These are phyloP conservation scores for Trichoderma breve DNA, from an alignment of 2,329 filamentous ascomycete species.

Conservation along the genomic window DNA sequence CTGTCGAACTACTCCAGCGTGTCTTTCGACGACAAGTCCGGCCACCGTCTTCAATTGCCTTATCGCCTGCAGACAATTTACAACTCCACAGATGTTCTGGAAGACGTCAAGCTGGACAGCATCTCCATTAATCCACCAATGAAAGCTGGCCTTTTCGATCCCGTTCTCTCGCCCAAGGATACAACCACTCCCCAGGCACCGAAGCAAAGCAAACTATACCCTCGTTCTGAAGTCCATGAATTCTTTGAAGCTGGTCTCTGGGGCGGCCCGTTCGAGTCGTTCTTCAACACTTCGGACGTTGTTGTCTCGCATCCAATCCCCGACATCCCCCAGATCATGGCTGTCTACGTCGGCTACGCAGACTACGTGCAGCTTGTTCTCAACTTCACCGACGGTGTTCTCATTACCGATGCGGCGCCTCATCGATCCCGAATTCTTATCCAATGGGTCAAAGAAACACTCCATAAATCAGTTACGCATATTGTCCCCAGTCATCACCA, in stretches of 20 bases:
- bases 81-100: neutral
- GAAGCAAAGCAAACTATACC: neutral
- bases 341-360: constrained; percentile 5
- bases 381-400: neutral
- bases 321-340: neutral
- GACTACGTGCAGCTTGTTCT: constrained; percentile 6
- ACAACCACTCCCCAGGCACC: neutral
- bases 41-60: neutral
- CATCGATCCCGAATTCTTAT: neutral
- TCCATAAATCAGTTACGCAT: neutral
- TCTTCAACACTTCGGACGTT: neutral
- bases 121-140: neutral
- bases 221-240: neutral
- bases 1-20: neutral
- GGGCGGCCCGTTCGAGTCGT: neutral
- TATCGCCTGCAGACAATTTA: neutral
- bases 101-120: neutral
- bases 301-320: neutral
- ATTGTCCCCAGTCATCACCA: neutral
- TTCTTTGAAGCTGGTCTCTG: neutral
- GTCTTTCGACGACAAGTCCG: neutral
- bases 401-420: neutral
- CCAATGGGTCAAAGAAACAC: neutral
- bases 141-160: neutral
- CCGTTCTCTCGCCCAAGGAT: neutral